phyloP scores from a whole-genome alignment of 2,329 filamentous ascomycete species.

The Aspergillus versicolor region DNA sequence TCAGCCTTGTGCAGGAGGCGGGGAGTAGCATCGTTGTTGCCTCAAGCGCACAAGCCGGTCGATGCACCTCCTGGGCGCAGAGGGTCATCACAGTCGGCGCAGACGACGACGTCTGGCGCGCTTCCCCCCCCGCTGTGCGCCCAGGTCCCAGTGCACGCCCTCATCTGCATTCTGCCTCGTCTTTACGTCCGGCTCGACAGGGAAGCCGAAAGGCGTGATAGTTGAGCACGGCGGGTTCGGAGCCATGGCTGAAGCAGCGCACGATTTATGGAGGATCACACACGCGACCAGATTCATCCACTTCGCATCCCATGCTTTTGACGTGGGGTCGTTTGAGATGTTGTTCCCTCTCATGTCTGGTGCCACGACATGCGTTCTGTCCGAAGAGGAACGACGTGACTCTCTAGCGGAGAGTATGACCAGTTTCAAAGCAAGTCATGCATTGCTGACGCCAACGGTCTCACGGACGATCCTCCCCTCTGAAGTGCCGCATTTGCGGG shows the following conservation, averaged over 20 bases:
- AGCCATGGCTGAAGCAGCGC: not conserved
- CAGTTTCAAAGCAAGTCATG: not conserved
- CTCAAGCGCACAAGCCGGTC: too few species aligned
- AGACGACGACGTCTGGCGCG: not conserved
- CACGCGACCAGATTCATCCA: slow-evolving; percentile 19
- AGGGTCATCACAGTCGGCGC: not conserved
- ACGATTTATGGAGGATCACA: too few species aligned
- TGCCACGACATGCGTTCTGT: slow-evolving; percentile 33
- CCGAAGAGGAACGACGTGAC: not conserved
- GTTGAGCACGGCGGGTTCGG: not conserved
- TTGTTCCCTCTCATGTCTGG: slow-evolving; percentile 40
- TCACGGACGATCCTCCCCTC: slow-evolving; percentile 28
- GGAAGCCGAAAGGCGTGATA: not conserved
- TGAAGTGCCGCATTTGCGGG: not conserved
- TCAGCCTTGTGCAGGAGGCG: too few species aligned
- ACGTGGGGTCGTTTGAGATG: slow-evolving; percentile 33
- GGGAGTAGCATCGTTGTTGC: too few species aligned
- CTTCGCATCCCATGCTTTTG: slow-evolving; percentile 42
- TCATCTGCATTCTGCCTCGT: not conserved
- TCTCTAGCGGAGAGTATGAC: not conserved
- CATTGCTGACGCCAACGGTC: slow-evolving; percentile 56
- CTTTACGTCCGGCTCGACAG: not conserved
- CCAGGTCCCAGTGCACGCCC: too few species aligned
- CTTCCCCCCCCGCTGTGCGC: too few species aligned
- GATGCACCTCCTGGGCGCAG: not conserved